Evolutionary conservation across 352 stramenopile genomes (phyloP).

Genomic region (Phytophthora pini): DNA sequence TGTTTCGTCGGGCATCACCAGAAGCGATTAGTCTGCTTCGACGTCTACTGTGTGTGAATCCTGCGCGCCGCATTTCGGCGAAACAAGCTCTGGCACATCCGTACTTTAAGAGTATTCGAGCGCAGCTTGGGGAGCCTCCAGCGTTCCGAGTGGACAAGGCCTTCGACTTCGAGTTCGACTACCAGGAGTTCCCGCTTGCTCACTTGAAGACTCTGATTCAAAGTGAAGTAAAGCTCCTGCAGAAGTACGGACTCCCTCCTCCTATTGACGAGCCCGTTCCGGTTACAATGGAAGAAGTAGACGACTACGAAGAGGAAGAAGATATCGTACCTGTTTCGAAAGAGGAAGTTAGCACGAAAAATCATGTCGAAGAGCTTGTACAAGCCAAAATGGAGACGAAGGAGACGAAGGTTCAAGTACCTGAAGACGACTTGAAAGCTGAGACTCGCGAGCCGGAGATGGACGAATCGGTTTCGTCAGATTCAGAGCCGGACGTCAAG

Average conservation of each 20-base stretch:
- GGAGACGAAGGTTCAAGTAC: not conserved
- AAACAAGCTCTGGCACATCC: constrained; percentile 91
- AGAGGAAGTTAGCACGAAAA: not conserved
- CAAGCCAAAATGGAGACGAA: not conserved
- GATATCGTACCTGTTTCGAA: not conserved
- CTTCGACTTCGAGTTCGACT: constrained; percentile 89
- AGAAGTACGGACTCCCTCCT: constrained; percentile 48
- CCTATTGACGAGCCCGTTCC: constrained; percentile 7
- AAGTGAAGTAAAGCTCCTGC: constrained; percentile 73
- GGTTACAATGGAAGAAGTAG: constrained; percentile 6
- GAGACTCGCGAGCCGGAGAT: constrained; percentile 44
- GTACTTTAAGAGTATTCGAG: constrained; percentile 87
- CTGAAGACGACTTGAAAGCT: constrained; percentile 11
- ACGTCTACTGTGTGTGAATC: constrained; percentile 89
- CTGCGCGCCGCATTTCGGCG: constrained; percentile 87
- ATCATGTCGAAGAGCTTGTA: constrained; percentile 1
- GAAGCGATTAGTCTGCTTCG: constrained; percentile 76
- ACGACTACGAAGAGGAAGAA: constrained; percentile 7
- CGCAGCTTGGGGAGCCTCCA: constrained; percentile 73
- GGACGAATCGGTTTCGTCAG: constrained; percentile 33
- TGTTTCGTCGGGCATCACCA: constrained; percentile 69
- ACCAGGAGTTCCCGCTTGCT: constrained; percentile 63
- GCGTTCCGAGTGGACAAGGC: constrained; percentile 68
- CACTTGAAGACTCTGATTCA: constrained; percentile 80
- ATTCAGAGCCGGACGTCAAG: constrained; percentile 40